phyloP scores from a whole-genome alignment of 108 stramenopile species.

The Fistulifera solaris region DNA sequence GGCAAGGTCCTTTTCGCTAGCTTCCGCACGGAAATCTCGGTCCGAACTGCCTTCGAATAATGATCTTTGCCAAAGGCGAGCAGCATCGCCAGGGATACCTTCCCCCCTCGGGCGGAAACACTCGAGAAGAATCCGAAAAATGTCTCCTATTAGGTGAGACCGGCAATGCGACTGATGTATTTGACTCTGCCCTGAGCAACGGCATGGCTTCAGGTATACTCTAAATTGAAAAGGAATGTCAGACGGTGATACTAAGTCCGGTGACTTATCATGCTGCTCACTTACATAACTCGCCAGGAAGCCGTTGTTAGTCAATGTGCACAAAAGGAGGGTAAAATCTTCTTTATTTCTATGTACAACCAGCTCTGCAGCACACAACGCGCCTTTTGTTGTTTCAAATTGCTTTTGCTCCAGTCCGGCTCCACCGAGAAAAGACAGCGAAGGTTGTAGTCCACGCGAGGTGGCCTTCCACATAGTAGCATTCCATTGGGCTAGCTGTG shows the following conservation, averaged over 20 bases:
- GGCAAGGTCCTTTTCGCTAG: no score
- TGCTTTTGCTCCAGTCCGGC: constrained; percentile 9
- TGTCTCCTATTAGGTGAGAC: no score
- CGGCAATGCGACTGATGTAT: no score
- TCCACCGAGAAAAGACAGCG: constrained; percentile 21
- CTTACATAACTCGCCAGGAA: constrained; percentile 36
- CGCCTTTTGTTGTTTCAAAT: constrained; percentile 15
- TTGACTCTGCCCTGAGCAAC: not conserved
- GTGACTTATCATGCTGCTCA: no score
- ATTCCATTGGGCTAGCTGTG: constrained; percentile 35
- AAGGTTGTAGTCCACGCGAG: constrained; percentile 7
- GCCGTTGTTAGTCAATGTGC: constrained; percentile 36
- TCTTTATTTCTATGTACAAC: constrained; percentile 3
- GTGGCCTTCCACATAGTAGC: constrained; percentile 41
- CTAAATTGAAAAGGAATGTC: not conserved
- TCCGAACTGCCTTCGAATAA: no score
- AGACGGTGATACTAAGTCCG: no score
- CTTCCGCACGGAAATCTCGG: no score
- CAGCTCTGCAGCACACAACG: constrained; percentile 37
- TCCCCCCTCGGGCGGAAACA: not conserved
- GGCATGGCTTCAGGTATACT: constrained; percentile 28
- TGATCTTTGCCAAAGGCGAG: not conserved
- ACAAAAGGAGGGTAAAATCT: constrained; percentile 14
- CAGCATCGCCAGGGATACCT: not conserved
- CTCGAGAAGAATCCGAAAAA: no score